phyloP scores from a whole-genome alignment of 805 yeast genomes.

The Wickerhamomyces chaumierensis region DNA sequence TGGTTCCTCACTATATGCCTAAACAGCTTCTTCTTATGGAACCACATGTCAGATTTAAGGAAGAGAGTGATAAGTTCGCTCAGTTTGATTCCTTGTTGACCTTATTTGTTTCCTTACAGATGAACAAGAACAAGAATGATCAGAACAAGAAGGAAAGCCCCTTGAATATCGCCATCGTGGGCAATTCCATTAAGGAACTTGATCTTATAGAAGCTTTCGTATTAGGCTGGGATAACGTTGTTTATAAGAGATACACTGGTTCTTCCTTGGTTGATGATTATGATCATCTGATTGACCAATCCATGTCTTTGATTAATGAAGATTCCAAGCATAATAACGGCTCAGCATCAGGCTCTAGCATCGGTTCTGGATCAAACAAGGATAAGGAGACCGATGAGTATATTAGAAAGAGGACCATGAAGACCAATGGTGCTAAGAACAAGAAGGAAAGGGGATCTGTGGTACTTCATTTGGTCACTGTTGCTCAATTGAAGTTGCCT shows the following conservation, averaged over 20 bases:
- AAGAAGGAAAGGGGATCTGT: constrained; percentile 2
- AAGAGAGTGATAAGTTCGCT: constrained; percentile 49
- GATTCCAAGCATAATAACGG: constrained; percentile 9
- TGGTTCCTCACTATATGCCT: constrained; percentile 73
- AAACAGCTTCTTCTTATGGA: constrained; percentile 57
- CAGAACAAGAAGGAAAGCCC: constrained; percentile 4
- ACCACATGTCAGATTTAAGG: constrained; percentile 40
- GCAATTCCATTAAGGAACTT: constrained; percentile 54
- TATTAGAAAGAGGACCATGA: constrained; percentile 9
- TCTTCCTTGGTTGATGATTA: constrained; percentile 37
- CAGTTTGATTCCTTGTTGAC: constrained; percentile 35
- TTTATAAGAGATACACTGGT: constrained; percentile 59
- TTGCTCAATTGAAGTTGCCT: constrained; percentile 29
- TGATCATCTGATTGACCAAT: constrained; percentile 3
- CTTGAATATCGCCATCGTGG: constrained; percentile 34
- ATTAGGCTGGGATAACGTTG: constrained; percentile 51
- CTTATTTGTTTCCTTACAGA: constrained; percentile 1
- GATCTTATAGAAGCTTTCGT: constrained; percentile 72
- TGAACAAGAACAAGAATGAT: background rate
- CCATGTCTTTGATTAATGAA: background rate
- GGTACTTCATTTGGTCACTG: constrained; percentile 31
- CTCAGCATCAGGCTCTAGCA: background rate
- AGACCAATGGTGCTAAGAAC: constrained; percentile 6
- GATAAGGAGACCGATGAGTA: constrained; percentile 6
- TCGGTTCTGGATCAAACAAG: background rate